Conservation (phyloP, 352 stramenopile species). For the Elongisporangium prolatum region DNA sequence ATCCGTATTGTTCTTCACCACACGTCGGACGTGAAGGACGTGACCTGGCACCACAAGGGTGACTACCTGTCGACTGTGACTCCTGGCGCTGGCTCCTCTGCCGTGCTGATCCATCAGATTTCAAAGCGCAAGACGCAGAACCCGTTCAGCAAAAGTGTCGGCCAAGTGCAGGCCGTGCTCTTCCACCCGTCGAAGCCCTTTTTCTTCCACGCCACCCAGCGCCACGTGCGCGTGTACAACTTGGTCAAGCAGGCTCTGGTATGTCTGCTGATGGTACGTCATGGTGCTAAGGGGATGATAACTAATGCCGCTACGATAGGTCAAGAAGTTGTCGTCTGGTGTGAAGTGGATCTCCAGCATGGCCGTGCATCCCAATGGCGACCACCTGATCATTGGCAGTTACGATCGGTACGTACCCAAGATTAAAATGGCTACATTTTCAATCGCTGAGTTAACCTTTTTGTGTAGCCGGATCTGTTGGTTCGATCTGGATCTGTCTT, state of each 20-base stretch:
- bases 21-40: constrained; percentile 88
- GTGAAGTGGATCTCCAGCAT: constrained; percentile 99
- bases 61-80: constrained; percentile 98
- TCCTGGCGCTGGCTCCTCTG: constrained; percentile 81
- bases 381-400: constrained; percentile 98
- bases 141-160: constrained; percentile 95
- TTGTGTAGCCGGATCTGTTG: constrained; percentile 89
- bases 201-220: constrained; percentile 99
- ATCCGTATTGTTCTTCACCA: constrained; percentile 86
- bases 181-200: constrained; percentile 99
- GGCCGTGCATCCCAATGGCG: constrained; percentile 97
- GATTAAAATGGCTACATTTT: neutral
- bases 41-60: constrained; percentile 98
- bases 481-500: constrained; percentile 99
- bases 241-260: constrained; percentile 96
- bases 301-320: neutral
- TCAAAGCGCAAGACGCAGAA: constrained; percentile 96
- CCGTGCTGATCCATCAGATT: constrained; percentile 98
- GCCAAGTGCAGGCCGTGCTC: constrained; percentile 92
- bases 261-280: neutral
- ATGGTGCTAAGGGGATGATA: neutral
- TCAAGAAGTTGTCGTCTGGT: constrained; percentile 97
- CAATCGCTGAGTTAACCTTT: neutral
- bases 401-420: constrained; percentile 86
- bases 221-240: constrained; percentile 98